phyloP scores from a whole-genome alignment of 192 early-diverging fungal species.

The Pecoramyces ruminantium region DNA sequence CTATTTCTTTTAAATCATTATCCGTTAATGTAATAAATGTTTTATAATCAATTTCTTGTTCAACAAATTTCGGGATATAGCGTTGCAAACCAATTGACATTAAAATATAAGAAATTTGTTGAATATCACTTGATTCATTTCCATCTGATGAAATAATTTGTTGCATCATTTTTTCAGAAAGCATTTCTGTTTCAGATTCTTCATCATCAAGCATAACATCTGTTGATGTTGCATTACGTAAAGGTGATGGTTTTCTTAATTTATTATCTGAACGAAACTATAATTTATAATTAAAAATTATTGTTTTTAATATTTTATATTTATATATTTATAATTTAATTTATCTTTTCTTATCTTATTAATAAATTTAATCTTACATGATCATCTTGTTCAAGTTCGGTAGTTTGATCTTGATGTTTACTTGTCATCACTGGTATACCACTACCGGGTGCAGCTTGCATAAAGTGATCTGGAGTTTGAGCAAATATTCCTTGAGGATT shows the following conservation, averaged over 20 bases:
- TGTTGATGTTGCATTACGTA: neutral
- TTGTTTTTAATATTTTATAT: too few relatives aligned
- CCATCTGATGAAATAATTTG: neutral
- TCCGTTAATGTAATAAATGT: slow-evolving; percentile 21
- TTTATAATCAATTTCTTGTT: slow-evolving; percentile 28
- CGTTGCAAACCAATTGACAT: neutral
- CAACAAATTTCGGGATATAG: slow-evolving; percentile 12
- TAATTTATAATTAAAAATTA: too few relatives aligned
- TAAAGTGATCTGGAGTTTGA: neutral
- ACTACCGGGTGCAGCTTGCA: neutral
- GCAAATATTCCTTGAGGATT: neutral
- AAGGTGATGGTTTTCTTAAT: neutral
- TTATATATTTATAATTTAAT: too few relatives aligned
- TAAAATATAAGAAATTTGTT: neutral
- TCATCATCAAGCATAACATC: neutral
- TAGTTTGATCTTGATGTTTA: neutral
- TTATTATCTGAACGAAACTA: neutral
- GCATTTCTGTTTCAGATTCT: neutral
- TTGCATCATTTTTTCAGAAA: neutral
- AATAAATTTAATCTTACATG: neutral
- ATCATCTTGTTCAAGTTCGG: neutral
- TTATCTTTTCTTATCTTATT: too few relatives aligned
- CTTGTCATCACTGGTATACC: neutral
- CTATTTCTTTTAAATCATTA: slow-evolving; percentile 22
- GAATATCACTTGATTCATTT: neutral